Base-by-base conservation (phyloP, 2,329 filamentous ascomycete genomes). In the Alternaria triticina region DNA sequence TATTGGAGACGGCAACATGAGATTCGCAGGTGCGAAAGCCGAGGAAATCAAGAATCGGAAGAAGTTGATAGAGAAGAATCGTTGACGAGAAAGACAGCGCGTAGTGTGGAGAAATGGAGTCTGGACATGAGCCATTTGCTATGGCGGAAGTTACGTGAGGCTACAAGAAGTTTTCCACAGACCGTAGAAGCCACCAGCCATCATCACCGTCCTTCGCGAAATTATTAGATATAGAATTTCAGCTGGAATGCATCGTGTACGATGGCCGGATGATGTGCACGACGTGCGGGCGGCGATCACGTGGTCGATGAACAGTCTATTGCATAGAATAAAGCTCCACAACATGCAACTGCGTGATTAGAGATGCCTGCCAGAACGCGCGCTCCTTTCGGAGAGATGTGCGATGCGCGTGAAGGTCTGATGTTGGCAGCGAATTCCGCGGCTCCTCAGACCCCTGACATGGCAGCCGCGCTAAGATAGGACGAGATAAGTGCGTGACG, bases 401-500 rank as follows among this genome's bases (percentile, higher is more conserved):
- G 23, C 15, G 23, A 44, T 23, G 56, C 9, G 13, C n/a, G 17
- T 12, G 9, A 54, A 22, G 15, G 27, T 55, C 9, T 23, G 49
- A 36, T n/a, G 46, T 36, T 58, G 13, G 23, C 30, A 28, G n/a
- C 15, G 8, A 20, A 20, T 55, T 59, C 50, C 27, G 57, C 52
- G 45, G 47, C 17, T 22, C 47, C 51, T 23, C 43, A 7, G 44
- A 47, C 47, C 59, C 63, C 60, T 63, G 60, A 43, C 63, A 57
- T 28, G 40, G 27, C 40, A 58, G 44, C 36, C 45, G 49, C 59
- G 59, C 59, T 62, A 62, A 59, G 43, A 64, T 58, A 45, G 20
- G 64, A 66, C 50, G 59, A 58, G 64, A 66, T 64, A 61, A 61
- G 61, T 60, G 12, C 17, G 64, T 64, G 64, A 66, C 64, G 64